These are phyloP conservation scores for Cladophialophora immunda DNA, from an alignment of 2,329 filamentous ascomycete genomes.

Conservation along the genomic window DNA sequence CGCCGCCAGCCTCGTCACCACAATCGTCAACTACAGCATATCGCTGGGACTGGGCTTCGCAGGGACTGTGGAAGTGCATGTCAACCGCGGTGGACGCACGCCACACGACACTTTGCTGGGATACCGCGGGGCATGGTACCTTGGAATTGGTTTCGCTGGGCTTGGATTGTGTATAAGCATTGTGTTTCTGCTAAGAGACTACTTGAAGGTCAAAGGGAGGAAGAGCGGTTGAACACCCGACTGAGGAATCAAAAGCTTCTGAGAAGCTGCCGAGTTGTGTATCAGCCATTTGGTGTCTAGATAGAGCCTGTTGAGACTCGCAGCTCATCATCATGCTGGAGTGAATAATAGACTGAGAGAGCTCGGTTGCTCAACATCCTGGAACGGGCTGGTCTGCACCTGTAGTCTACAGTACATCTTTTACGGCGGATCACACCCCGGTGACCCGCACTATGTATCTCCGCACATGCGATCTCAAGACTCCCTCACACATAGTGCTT, in stretches of 20 bases:
- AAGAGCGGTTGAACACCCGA: background rate
- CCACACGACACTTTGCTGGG: conserved; percentile 47
- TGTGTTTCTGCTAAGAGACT: conserved; percentile 19
- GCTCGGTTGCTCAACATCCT: no score
- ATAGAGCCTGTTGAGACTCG: no score
- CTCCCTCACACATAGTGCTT: background rate
- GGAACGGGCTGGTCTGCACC: no score
- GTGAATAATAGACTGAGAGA: no score
- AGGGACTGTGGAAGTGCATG: conserved; percentile 66
- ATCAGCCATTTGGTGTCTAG: background rate
- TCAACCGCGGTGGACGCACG: conserved; percentile 51
- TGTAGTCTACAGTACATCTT: background rate
- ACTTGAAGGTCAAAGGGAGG: background rate
- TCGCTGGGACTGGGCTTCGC: conserved; percentile 72
- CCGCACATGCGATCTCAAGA: background rate
- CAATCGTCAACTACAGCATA: conserved; percentile 74
- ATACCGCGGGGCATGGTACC: conserved; percentile 53
- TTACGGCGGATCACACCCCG: background rate
- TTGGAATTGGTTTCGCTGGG: conserved; percentile 48
- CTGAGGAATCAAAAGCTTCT: background rate
- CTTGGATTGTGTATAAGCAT: conserved; percentile 41
- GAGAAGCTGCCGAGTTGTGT: background rate
- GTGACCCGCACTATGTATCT: background rate
- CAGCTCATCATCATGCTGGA: no score
- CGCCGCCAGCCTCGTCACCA: conserved; percentile 67